phyloP scores from a whole-genome alignment of 164 flowering plant species.

The Platanus orientalis region DNA sequence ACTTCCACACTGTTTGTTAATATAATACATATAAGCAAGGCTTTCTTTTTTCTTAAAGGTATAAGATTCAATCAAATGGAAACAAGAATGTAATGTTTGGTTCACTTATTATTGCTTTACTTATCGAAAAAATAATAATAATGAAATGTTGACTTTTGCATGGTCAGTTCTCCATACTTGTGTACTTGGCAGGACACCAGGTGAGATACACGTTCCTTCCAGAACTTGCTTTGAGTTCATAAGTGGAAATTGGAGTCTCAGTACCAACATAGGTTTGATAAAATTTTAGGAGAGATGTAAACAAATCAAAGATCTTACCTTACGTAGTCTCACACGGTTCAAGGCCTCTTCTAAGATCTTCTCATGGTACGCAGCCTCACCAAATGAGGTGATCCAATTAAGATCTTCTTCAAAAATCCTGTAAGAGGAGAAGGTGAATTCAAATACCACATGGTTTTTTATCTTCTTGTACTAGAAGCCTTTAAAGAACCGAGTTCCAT shows the following conservation, averaged over 20 bases:
- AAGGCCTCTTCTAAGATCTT: conserved; percentile 35
- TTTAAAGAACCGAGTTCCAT: background rate
- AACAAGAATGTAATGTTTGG: no score
- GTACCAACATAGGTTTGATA: no score
- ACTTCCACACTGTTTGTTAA: conserved; percentile 16
- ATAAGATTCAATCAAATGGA: no score
- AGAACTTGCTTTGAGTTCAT: conserved; percentile 22
- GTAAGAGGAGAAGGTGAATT: background rate
- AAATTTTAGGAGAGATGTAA: no score
- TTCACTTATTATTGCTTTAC: no score
- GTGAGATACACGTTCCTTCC: conserved; percentile 15
- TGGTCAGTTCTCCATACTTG: conserved; percentile 4
- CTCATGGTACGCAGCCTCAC: conserved; percentile 38
- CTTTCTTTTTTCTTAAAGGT: background rate
- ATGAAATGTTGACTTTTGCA: background rate
- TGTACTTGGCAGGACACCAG: background rate
- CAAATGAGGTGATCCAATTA: conserved; percentile 26
- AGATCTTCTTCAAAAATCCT: conserved; percentile 46
- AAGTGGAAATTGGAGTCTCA: background rate
- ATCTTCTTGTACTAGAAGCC: background rate
- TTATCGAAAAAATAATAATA: no score
- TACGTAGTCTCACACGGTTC: conserved; percentile 24
- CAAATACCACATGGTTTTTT: background rate
- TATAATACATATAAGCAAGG: background rate
- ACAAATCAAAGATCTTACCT: conserved; percentile 18